Base-by-base conservation (phyloP, 2,329 filamentous ascomycete genomes). In the Neonectria magnoliae region DNA sequence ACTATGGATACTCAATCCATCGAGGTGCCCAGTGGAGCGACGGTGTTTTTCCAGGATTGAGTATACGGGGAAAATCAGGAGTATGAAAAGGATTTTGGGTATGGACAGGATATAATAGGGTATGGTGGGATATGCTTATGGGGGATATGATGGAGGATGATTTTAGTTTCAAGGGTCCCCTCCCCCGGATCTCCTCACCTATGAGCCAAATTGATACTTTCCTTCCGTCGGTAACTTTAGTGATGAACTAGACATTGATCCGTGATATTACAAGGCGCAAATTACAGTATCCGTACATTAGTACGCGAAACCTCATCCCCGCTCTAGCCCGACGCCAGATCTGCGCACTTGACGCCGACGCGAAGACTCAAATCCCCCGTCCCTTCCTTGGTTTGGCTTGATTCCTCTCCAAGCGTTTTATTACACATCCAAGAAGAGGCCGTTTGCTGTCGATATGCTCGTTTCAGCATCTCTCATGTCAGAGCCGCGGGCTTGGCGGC, bases 401-500 rank as follows among this genome's bases (percentile, higher is more conserved):
- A 10, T n/a, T 18, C 16, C 47, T 11, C 29, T 9, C 3, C 20
- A n/a, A 38, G 1, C 9, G 29, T 9, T 31, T 18, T n/a, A 50
- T 20, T 29, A 50, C 13, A 11, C 22, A 33, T 33, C 29, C 5
- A 33, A 27, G 10, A 16, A 33, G 31, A 31, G 11, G 16, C n/a
- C n/a, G 18, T 50, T 20, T 7, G 13, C 13, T 48, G 11, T 8
- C 9, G 13, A n/a, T 8, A 50, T 31, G 8, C 45, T 16, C 22
- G 2, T 48, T 14, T 29, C n/a, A 41, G 64, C 8, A 29, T 29
- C 57, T 14, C 20, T 65, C 69, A 77, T 56, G 67, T 68, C 20
- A 68, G 54, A 27, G 73, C 68, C 22, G 68, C 73, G 10, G 79
- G 67, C 29, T 76, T 53, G 11, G 77, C 70, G 5, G 77, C 69